phyloP scores from a whole-genome alignment of 371 early-diverging fungal species.

The Mucor indicus region DNA sequence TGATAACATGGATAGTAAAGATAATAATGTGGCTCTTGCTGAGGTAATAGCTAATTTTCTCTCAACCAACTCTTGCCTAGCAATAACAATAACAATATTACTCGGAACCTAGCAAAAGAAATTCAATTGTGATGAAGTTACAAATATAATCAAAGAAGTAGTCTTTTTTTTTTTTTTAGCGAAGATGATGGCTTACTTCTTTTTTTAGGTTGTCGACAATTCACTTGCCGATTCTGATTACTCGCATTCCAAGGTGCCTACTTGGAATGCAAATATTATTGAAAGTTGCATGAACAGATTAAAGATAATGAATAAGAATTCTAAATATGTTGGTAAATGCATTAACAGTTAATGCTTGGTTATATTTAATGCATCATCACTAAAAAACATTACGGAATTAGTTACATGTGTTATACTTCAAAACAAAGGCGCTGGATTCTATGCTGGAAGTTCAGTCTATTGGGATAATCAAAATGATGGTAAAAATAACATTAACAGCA shows the following conservation, averaged over 20 bases:
- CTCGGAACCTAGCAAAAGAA: constrained; percentile 13
- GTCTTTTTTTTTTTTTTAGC: background rate
- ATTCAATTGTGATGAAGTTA: constrained; percentile 25
- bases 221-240: constrained; percentile 65
- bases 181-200: background rate
- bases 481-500: constrained; percentile 5
- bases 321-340: constrained; percentile 70
- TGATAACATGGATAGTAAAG: no score
- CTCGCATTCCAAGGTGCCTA: constrained; percentile 64
- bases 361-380: background rate
- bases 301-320: constrained; percentile 60
- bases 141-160: constrained; percentile 32
- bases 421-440: constrained; percentile 75
- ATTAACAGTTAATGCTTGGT: background rate
- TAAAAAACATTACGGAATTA: background rate
- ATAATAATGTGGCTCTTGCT: no score
- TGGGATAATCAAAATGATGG: constrained; percentile 75
- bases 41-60: no score
- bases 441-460: constrained; percentile 69
- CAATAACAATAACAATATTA: no score
- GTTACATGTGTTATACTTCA: constrained; percentile 77
- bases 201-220: constrained; percentile 54
- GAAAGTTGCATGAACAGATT: constrained; percentile 65
- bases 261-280: constrained; percentile 69
- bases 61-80: no score